These are phyloP conservation scores for Paratinospora sagittata DNA, from an alignment of 164 flowering plant species.

Conservation along the genomic window DNA sequence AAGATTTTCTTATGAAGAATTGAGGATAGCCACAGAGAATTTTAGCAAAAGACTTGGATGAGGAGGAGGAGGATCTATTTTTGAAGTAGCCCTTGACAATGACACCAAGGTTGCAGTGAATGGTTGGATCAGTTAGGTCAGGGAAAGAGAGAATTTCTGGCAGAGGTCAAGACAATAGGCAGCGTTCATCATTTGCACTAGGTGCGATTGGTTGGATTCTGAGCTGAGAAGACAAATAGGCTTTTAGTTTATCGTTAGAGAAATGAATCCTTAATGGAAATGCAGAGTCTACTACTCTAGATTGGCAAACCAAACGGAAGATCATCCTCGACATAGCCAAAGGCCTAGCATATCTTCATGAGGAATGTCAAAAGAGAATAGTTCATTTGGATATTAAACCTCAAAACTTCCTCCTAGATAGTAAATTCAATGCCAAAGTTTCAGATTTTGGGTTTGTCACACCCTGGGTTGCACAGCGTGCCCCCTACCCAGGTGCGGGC, in stretches of 20 bases:
- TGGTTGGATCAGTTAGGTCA: slow-evolving; percentile 21
- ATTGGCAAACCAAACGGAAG: too few species aligned
- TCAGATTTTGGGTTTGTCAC: slow-evolving; percentile 31
- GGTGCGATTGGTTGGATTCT: slow-evolving; percentile 24
- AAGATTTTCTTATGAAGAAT: slow-evolving; percentile 13
- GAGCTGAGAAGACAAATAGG: slow-evolving; percentile 18
- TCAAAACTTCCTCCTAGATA: slow-evolving; percentile 7
- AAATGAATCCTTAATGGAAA: slow-evolving; percentile 17
- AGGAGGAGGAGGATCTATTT: slow-evolving; percentile 31
- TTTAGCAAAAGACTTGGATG: slow-evolving; percentile 16
- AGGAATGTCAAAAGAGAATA: slow-evolving; percentile 21
- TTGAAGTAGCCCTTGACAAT: slow-evolving; percentile 16
- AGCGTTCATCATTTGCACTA: slow-evolving; percentile 26
- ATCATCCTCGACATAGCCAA: slow-evolving; percentile 17
- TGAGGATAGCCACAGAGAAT: slow-evolving; percentile 13
- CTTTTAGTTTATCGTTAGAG: slow-evolving; percentile 25
- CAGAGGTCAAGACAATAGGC: slow-evolving; percentile 26
- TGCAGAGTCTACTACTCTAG: slow-evolving; percentile 6
- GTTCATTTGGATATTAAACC: slow-evolving; percentile 28
- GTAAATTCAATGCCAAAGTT: slow-evolving; percentile 23
- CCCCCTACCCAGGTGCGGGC: too few species aligned
- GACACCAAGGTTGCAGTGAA: slow-evolving; percentile 29
- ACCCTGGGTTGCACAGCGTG: too few species aligned
- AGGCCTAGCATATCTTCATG: slow-evolving; percentile 26
- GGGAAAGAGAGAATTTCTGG: slow-evolving; percentile 21